Conservation (phyloP, 2,329 filamentous ascomycete genomes). For the Xylariaceae sp. region DNA sequence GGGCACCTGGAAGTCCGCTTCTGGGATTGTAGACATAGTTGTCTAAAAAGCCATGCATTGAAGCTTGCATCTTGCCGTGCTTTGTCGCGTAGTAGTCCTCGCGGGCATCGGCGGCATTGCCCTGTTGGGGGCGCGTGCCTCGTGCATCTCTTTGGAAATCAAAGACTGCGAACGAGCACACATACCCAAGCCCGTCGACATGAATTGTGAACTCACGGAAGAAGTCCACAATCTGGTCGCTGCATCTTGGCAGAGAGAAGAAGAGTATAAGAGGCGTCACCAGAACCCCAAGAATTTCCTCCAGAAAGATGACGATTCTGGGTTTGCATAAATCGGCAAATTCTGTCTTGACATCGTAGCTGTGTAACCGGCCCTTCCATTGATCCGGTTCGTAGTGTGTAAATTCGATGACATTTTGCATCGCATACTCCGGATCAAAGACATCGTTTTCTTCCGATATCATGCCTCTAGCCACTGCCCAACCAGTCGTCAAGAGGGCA, state of each 20-base stretch:
- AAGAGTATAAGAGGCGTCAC: slow-evolving; percentile 90
- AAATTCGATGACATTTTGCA: slow-evolving; percentile 88
- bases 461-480: slow-evolving; percentile 81
- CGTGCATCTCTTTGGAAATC: slow-evolving; percentile 86
- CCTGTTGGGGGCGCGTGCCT: slow-evolving; percentile 49
- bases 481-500: slow-evolving; percentile 80
- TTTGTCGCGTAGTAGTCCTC: slow-evolving; percentile 95
- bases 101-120: slow-evolving; percentile 67
- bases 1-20: slow-evolving; percentile 67
- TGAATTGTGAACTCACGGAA: slow-evolving; percentile 98
- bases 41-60: slow-evolving; percentile 92
- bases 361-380: slow-evolving; percentile 91
- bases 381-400: slow-evolving; percentile 90
- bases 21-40: slow-evolving; percentile 83
- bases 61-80: slow-evolving; percentile 98
- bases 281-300: slow-evolving; percentile 91
- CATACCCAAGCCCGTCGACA: slow-evolving; percentile 92
- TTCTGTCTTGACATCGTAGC: slow-evolving; percentile 88
- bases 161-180: slow-evolving; percentile 97
- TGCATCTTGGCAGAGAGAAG: slow-evolving; percentile 84
- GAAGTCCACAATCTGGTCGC: slow-evolving; percentile 94
- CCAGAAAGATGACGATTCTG: slow-evolving; percentile 88
- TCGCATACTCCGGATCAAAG: slow-evolving; percentile 89
- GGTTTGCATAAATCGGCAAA: slow-evolving; percentile 92
- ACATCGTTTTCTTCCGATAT: slow-evolving; percentile 88